Evolutionary conservation across 1,284 basidiomycete genomes (phyloP), one percentile per base, ranked within the genome.

Genomic region (Trichosporon inkin): DNA sequence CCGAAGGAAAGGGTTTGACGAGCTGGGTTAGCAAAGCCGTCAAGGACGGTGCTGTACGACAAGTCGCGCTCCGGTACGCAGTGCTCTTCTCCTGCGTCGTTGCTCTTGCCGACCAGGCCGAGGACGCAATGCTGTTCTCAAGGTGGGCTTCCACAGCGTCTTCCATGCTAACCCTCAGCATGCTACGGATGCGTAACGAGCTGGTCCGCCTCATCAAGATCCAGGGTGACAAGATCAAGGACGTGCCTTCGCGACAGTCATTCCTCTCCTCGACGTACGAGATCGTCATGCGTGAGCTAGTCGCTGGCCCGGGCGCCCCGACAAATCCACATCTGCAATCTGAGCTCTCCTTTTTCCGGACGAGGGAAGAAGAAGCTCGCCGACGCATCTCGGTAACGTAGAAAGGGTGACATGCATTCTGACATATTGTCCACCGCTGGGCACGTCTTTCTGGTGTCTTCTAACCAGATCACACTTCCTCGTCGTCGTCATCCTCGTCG

Each of bases 51-150:
- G 78, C 81, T 34, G 85, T 93, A 10, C 77, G 83, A 38, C 65
- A 79, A 72, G 75, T 75, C 83, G 87, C 81, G 75, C 81, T 70
- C 81, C 72, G 86, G 60, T 97, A 96, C 73, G 82, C 87, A 11
- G 80, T 81, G 22, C 73, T 93, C 64, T 95, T 96, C 80, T 86
- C 85, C 61, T 86, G 87, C 2, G 86, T 92, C 64, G 84, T 92
- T 19, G 83, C 84, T 22, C 78, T 95, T 65, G 91, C 90, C 6
- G 84, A 84, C 53, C 87, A 90, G 67, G 87, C 86, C 41, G 90
- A 93, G 66, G 92, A 96, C 73, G 90, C 89, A 6, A 94, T 95
- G 92, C 88, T 94, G 51, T 95, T 94, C 71, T 87, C 88, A 13
- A 92, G 92, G 92, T 92, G 72, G 56, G 72, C 62, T n/a, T n/a